Conservation (phyloP, 495 filamentous ascomycete genomes). For the Glonium stellatum region DNA sequence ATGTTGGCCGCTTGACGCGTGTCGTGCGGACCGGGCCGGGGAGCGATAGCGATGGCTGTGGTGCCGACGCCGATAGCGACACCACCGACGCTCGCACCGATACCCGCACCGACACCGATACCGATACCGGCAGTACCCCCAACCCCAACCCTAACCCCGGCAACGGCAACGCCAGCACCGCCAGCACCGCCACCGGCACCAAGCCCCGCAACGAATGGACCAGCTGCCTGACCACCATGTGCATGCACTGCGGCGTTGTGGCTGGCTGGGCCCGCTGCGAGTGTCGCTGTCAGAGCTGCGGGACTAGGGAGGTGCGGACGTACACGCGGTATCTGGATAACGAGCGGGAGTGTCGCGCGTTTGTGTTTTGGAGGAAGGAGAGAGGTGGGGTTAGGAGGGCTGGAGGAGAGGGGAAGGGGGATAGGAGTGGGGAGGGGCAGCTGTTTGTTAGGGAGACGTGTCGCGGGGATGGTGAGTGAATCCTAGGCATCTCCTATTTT, state of each 20-base stretch:
- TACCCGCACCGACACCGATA: no score
- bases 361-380: conserved; percentile 8
- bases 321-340: conserved; percentile 27
- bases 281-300: conserved; percentile 25
- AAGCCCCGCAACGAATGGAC: conserved; percentile 29
- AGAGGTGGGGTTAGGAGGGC: background rate
- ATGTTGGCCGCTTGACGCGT: conserved; percentile 16
- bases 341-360: conserved; percentile 11
- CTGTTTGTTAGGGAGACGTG: conserved; percentile 18
- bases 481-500: background rate
- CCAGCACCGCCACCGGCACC: no score
- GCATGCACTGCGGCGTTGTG: conserved; percentile 28
- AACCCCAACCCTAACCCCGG: no score
- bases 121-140: no score
- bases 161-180: no score
- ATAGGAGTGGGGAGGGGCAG: background rate
- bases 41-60: background rate
- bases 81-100: no score
- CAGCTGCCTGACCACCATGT: conserved; percentile 16
- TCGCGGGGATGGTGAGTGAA: conserved; percentile 9
- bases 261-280: conserved; percentile 16
- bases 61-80: no score
- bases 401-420: background rate
- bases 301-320: conserved; percentile 10
- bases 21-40: conserved; percentile 1